Base-by-base conservation (phyloP, 1,284 basidiomycete genomes). In the Puccinia horiana region DNA sequence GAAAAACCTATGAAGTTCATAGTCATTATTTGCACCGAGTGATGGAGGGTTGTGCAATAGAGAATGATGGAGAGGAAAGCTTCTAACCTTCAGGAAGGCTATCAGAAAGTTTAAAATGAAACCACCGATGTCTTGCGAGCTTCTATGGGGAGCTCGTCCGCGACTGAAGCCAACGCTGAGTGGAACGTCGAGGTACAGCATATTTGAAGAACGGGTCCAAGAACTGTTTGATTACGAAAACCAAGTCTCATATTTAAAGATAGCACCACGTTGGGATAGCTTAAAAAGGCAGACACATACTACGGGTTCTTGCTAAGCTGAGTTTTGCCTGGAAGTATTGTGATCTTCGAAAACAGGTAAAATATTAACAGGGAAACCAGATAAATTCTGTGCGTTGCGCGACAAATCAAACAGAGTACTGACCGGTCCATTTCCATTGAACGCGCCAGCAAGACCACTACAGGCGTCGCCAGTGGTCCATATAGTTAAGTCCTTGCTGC, bases 151-250 rank as follows among this genome's bases (percentile, higher is more conserved):
- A 0, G 92, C 92, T 12, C 84, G 89, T 5, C 94, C 94, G 84
- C 91, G 91, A 0, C 92, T 92, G 86, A 92, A 94, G 0, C 94
- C 94, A 0, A 92, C 93, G 8, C 92, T 92, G 37, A 94, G 91
- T 0, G 94, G 94, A 84, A 94, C 93, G 85, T 95, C 93, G 5
- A 94, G 90, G 89, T 90, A 94, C 20, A 94, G 87, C n/a, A 81
- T 81, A 47, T 42, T 58, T 29, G 79, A 44, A 18, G n/a, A 44
- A n/a, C 26, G 56, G 29, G 54, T 49, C 79, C 79, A 81, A 29
- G 79, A 81, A 37, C 63, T 65, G 63, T 20, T 65, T 14, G 23
- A 42, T 8, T 47, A 16, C 44, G 37, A 32, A 23, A 35, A 42
- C 40, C 63, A 65, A 42, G 16, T 65, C 63, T 18, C 11, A 1